These are phyloP conservation scores for Eremochloa ophiuroides DNA, from an alignment of 176 grass and related monocot species.

Conservation along the genomic window DNA sequence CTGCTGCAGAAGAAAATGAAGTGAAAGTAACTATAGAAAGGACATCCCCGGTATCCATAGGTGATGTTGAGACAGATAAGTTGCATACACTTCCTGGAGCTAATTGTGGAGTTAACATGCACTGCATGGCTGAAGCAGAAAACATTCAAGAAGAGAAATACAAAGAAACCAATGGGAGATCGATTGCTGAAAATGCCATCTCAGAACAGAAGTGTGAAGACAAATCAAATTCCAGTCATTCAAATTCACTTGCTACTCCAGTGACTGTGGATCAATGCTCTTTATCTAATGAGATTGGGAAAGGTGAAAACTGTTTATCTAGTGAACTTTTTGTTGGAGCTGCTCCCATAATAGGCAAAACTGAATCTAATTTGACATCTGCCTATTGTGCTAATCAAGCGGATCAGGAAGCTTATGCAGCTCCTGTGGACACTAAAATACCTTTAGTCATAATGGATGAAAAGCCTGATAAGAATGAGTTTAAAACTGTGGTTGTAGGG, in stretches of 20 bases:
- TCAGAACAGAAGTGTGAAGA: conserved; percentile 31
- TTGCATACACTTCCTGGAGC: conserved; percentile 12
- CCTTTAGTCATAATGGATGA: conserved; percentile 17
- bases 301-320: conserved; percentile 17
- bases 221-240: conserved; percentile 26
- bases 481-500: conserved; percentile 1
- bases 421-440: neutral
- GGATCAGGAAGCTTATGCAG: neutral
- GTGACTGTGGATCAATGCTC: conserved; percentile 26
- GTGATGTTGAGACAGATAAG: conserved; percentile 15
- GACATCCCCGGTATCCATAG: conserved; percentile 7
- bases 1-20: conserved; percentile 24
- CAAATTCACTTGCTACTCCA: conserved; percentile 24
- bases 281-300: conserved; percentile 29
- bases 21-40: conserved; percentile 11
- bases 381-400: neutral
- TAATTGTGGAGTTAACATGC: conserved; percentile 19
- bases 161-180: conserved; percentile 24
- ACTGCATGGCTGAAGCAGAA: conserved; percentile 20
- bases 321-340: conserved; percentile 26
- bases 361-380: conserved; percentile 18
- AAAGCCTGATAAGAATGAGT: conserved; percentile 21
- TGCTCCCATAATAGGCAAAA: neutral
- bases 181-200: conserved; percentile 12
- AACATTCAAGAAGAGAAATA: conserved; percentile 31